Percentiles rank a stretch among this genome's conserved stretches.
Conservation (phyloP, 2,329 filamentous ascomycete species). For the Lecanicillium sp. region DNA sequence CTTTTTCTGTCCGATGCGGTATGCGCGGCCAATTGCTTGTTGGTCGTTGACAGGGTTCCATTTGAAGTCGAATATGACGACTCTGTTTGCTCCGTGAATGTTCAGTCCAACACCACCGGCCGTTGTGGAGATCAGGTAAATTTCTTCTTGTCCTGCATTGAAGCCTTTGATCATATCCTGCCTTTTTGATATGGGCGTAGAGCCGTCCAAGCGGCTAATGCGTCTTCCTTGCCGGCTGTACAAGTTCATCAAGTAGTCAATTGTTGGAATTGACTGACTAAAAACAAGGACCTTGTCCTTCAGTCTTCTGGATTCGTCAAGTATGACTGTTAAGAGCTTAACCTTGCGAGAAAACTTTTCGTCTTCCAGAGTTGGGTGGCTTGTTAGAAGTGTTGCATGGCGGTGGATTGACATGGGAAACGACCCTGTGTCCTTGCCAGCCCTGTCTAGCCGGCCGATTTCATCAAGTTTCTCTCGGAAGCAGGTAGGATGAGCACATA, state of each 20-base stretch:
- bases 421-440: slow-evolving; percentile 7
- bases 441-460: slow-evolving; percentile 7
- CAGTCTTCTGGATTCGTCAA: slow-evolving; percentile 51
- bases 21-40: slow-evolving; percentile 79
- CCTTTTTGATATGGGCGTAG: slow-evolving; percentile 45
- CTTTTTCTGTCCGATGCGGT: slow-evolving; percentile 76
- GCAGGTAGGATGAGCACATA: slow-evolving; percentile 45
- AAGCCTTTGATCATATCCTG: slow-evolving; percentile 60
- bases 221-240: slow-evolving; percentile 41
- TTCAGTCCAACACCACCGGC: slow-evolving; percentile 82
- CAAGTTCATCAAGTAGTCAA: slow-evolving; percentile 59
- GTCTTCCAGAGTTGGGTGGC: slow-evolving; percentile 31
- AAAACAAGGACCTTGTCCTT: slow-evolving; percentile 77
- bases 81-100: slow-evolving; percentile 73
- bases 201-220: slow-evolving; percentile 59
- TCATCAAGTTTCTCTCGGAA: slow-evolving; percentile 28
- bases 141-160: slow-evolving; percentile 46
- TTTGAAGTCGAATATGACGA: slow-evolving; percentile 76
- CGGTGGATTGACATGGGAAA: slow-evolving; percentile 20
- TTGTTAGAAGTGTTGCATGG: slow-evolving; percentile 26
- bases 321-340: slow-evolving; percentile 56
- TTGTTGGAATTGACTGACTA: slow-evolving; percentile 59
- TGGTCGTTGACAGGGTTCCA: slow-evolving; percentile 78
- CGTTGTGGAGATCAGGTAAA: slow-evolving; percentile 75
- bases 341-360: slow-evolving; percentile 59